Base-by-base conservation (phyloP, 208 protist genomes). In the Trypanosoma congolense region DNA sequence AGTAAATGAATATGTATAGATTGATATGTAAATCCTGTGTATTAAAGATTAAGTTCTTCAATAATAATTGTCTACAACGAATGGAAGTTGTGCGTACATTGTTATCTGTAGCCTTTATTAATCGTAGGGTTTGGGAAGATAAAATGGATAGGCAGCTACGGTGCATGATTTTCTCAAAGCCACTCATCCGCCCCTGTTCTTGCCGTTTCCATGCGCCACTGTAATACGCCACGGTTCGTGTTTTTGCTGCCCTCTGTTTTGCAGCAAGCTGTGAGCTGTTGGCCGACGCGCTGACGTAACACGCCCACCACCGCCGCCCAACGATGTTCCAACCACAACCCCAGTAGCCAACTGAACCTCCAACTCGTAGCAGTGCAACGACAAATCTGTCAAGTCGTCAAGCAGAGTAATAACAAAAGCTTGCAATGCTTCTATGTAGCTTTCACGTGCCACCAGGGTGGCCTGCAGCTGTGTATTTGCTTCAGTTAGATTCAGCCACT, bases 341-440 rank as follows among this genome's bases (percentile, higher is more conserved):
- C n/a, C 41, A 4, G 50, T 21, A 9, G 64, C 55, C 36, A 64
- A 41, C 26, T 70, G 64, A 12, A 55, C 45, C 30, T 70, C 64
- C 49, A 70, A 38, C 35, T 56, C 49, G 40, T 47, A 51, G 24
- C 36, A 49, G 30, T 63, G 36, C 5, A 70, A 42, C 12, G 68
- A 56, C 33, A 57, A 41, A 25, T 61, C 47, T 6, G 64, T 76
- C 16, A 64, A 28, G 30, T 75, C 61, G n/a, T 75, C 61, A 8
- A 70, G 41, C 1, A 75, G 30, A 12, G 58, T 40, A 0, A 59
- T 43, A 43, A 55, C 26, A 25, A 63, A 38, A 24, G 57, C 69
- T 26, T 68, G 56, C 47, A 75, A 44, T 28, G 69, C 60, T 42
- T 68, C 62, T 21, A 54, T 46, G n/a, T 68, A 54, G 54, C 48